Conservation (phyloP, 2,329 filamentous ascomycete species). For the Mycosphaerella sp. region DNA sequence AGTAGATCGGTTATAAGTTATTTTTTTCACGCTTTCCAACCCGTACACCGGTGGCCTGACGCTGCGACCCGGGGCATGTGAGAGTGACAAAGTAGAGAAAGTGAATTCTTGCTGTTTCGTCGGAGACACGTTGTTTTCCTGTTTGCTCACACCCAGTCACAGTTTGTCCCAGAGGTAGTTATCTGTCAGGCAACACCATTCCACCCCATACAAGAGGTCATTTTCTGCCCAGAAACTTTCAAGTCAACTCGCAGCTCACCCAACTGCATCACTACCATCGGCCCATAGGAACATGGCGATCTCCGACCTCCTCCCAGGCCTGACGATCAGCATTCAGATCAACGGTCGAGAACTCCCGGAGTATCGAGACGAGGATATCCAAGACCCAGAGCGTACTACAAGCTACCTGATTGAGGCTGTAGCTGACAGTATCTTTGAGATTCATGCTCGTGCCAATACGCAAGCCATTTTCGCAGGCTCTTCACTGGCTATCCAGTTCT, state of each 20-base stretch:
- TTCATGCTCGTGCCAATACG: slow-evolving; percentile 1
- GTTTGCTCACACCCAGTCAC: too few species aligned
- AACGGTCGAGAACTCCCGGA: slow-evolving; percentile 8
- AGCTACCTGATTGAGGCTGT: slow-evolving; percentile 12
- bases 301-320: slow-evolving; percentile 5
- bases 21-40: too few species aligned
- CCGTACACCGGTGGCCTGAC: too few species aligned
- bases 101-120: too few species aligned
- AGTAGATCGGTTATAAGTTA: too few species aligned
- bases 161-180: too few species aligned
- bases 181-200: too few species aligned
- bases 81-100: too few species aligned
- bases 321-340: slow-evolving; percentile 6
- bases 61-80: too few species aligned
- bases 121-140: too few species aligned
- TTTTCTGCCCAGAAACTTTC: too few species aligned
- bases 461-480: slow-evolving; percentile 1
- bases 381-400: slow-evolving; percentile 6
- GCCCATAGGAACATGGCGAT: slow-evolving; percentile 3
- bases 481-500: slow-evolving; percentile 9
- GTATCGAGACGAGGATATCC: slow-evolving; percentile 7
- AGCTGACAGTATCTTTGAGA: slow-evolving; percentile 12
- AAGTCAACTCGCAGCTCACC: not conserved
- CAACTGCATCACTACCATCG: not conserved
- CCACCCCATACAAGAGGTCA: too few species aligned